Conservation (phyloP, 2,329 filamentous ascomycete species). For the Fusarium devonianum region DNA sequence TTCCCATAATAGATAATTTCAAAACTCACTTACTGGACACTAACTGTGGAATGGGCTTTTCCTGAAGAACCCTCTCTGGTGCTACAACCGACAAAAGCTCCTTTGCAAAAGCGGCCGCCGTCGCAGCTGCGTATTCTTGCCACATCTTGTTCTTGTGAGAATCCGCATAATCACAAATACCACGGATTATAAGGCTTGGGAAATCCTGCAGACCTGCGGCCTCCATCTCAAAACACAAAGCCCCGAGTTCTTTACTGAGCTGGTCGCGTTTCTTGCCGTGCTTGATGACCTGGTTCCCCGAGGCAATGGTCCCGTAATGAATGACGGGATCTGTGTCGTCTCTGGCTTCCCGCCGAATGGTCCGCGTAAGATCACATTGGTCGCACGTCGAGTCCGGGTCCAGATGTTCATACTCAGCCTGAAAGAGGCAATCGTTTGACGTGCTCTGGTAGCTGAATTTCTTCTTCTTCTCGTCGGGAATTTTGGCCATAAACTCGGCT, state of each 20-base stretch:
- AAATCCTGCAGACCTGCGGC: background rate
- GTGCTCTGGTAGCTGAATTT: too few species aligned
- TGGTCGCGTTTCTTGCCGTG: background rate
- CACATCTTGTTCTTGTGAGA: conserved; percentile 49
- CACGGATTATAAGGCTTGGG: conserved; percentile 42
- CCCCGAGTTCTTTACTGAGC: background rate
- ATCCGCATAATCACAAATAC: conserved; percentile 50
- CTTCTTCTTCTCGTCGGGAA: background rate
- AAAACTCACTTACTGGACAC: too few species aligned
- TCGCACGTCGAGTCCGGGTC: conserved; percentile 6
- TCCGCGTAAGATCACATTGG: background rate
- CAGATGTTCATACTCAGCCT: conserved; percentile 5
- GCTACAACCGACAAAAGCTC: too few species aligned
- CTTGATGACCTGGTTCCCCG: conserved; percentile 34
- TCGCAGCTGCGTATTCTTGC: conserved; percentile 47
- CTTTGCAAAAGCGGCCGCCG: conserved; percentile 42
- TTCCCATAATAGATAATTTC: too few species aligned
- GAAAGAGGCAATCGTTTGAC: conserved; percentile 25
- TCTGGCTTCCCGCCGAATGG: conserved; percentile 3
- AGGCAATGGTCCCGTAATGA: conserved; percentile 38
- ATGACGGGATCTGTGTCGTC: conserved; percentile 13
- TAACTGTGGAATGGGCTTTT: too few species aligned
- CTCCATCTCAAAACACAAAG: background rate
- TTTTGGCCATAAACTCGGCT: background rate
- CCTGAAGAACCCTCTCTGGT: too few species aligned